phyloP scores from a whole-genome alignment of 345 rosid genomes.

The Dipteronia dyeriana region DNA sequence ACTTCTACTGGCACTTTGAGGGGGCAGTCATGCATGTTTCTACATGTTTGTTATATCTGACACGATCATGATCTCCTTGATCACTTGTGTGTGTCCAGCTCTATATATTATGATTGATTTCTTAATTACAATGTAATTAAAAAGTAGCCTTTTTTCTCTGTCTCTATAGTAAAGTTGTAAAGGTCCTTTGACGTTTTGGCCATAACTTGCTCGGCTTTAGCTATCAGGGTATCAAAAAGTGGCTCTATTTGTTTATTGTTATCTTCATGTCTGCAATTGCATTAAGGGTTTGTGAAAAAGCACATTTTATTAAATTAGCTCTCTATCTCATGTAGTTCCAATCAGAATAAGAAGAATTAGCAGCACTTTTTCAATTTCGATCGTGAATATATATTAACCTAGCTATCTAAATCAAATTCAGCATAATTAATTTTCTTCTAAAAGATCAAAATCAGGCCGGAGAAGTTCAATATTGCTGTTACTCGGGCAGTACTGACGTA shows the following conservation, averaged over 20 bases:
- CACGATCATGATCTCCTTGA: background rate
- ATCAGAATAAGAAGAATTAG: constrained; percentile 19
- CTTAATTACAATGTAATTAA: background rate
- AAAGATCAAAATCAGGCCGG: background rate
- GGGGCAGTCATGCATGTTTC: background rate
- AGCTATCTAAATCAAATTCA: background rate
- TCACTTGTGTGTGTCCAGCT: background rate
- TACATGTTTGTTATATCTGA: background rate
- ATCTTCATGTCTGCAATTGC: constrained; percentile 40
- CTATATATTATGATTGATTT: background rate
- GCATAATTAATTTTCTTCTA: background rate
- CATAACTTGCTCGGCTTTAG: constrained; percentile 34
- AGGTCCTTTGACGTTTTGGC: constrained; percentile 42
- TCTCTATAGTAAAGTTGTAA: constrained; percentile 24
- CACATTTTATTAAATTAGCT: constrained; percentile 24
- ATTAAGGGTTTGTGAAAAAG: constrained; percentile 13
- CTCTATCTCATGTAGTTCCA: constrained; percentile 27
- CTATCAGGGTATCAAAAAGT: constrained; percentile 35
- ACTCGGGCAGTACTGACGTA: background rate
- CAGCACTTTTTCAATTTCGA: background rate
- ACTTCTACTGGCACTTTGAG: background rate
- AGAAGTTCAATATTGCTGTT: background rate
- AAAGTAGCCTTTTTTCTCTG: constrained; percentile 5
- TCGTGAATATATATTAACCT: background rate
- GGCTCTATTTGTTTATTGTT: constrained; percentile 41